phyloP scores from a whole-genome alignment of 169 alveolate species.

The Eimeria falciformis region DNA sequence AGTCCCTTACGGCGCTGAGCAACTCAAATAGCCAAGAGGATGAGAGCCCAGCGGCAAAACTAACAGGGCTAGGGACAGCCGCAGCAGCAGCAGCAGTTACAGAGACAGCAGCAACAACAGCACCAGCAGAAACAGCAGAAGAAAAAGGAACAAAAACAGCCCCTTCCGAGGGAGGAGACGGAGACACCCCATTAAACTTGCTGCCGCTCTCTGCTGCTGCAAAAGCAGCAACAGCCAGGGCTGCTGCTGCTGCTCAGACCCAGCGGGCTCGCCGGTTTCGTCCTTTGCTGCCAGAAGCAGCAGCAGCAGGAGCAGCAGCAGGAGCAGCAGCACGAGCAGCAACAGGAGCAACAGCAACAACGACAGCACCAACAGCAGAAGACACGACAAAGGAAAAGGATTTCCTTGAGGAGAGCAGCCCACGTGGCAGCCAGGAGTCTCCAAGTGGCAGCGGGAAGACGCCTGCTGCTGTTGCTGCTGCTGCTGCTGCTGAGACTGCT shows the following conservation, averaged over 20 bases:
- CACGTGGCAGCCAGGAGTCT: not conserved
- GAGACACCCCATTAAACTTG: too few species aligned
- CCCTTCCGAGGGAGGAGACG: not conserved
- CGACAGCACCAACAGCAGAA: not conserved
- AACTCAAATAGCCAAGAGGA: not conserved
- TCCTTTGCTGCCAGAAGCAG: slow-evolving; percentile 42
- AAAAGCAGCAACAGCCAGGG: slow-evolving; percentile 54
- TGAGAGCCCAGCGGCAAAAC: not conserved
- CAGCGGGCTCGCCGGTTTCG: slow-evolving; percentile 16
- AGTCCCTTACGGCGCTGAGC: not conserved
- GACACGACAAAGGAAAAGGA: too few species aligned
- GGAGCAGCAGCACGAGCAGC: not conserved
- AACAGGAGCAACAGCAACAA: slow-evolving; percentile 49
- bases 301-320: slow-evolving; percentile 31
- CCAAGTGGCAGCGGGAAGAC: not conserved
- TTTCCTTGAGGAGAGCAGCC: too few species aligned
- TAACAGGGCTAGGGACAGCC: not conserved
- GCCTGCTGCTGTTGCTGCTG: slow-evolving; percentile 45
- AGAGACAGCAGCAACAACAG: slow-evolving; percentile 2
- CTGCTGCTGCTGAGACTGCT: slow-evolving; percentile 26
- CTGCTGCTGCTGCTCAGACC: slow-evolving; percentile 7
- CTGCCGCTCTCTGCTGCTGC: slow-evolving; percentile 59
- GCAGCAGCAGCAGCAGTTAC: not conserved
- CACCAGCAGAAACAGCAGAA: not conserved
- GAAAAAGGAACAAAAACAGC: too few species aligned